Percentiles rank a stretch among this genome's conserved stretches.
Evolutionary conservation across 2,329 filamentous ascomycete species (phyloP).

Genomic region (Fusarium beomiforme): DNA sequence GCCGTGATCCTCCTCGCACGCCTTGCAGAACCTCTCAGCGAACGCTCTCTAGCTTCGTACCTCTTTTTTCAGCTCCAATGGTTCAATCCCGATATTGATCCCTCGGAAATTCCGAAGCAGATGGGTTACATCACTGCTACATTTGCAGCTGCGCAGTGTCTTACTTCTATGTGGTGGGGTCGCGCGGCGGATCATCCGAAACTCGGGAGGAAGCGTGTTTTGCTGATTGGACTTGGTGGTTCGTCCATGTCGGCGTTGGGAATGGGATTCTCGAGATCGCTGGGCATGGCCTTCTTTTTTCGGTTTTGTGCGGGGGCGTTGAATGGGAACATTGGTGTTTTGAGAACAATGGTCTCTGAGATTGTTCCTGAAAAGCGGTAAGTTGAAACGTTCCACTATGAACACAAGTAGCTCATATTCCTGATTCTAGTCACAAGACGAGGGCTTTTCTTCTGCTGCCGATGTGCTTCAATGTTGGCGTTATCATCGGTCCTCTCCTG

Average conservation of each 20-base stretch:
- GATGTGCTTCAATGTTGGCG: conserved; percentile 77
- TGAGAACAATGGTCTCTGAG: conserved; percentile 71
- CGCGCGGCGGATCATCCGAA: conserved; percentile 70
- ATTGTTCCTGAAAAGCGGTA: conserved; percentile 21
- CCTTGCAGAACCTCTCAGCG: conserved; percentile 82
- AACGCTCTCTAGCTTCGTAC: conserved; percentile 80
- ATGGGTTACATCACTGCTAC: conserved; percentile 81
- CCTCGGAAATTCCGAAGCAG: conserved; percentile 77
- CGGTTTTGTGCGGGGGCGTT: conserved; percentile 77
- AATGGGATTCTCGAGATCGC: conserved; percentile 73
- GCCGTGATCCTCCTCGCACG: conserved; percentile 81
- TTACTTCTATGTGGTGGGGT: conserved; percentile 87
- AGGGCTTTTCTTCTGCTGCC: conserved; percentile 79
- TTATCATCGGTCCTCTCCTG: conserved; percentile 75
- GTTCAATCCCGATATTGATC: conserved; percentile 66
- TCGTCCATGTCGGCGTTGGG: conserved; percentile 56
- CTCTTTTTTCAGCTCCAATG: conserved; percentile 91
- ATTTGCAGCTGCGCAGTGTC: conserved; percentile 84
- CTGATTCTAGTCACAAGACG: conserved; percentile 65
- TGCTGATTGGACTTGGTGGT: conserved; percentile 80
- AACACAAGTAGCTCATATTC: fast-evolving
- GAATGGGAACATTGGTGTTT: conserved; percentile 77
- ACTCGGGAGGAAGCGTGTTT: conserved; percentile 78
- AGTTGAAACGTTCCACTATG: fast-evolving
- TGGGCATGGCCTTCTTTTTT: conserved; percentile 78